Percentiles rank a stretch among this genome's conserved stretches.
These are phyloP conservation scores for Furcasterigmium furcatum DNA, from an alignment of 2,329 filamentous ascomycete genomes.

Conservation along the genomic window DNA sequence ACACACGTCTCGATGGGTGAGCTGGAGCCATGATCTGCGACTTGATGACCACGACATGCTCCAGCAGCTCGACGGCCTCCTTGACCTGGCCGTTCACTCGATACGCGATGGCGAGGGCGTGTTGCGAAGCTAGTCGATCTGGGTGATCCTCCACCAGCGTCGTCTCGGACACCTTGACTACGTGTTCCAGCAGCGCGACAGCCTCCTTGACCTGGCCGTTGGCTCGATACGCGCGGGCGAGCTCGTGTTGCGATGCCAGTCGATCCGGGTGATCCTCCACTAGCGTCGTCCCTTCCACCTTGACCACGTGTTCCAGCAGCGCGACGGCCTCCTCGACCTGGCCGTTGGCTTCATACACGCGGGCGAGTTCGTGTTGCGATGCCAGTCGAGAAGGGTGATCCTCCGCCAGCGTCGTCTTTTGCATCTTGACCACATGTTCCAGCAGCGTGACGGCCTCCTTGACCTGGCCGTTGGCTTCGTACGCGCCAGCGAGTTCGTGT, in stretches of 20 bases:
- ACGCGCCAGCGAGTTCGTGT: slow-evolving; percentile 1
- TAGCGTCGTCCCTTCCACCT: neutral
- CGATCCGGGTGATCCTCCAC: neutral
- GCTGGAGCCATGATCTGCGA: neutral
- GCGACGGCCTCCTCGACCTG: neutral
- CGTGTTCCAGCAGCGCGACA: neutral
- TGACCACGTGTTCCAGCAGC: slow-evolving; percentile 1
- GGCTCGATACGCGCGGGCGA: slow-evolving; percentile 2
- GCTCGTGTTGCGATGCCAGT: slow-evolving; percentile 2
- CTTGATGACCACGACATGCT: slow-evolving; percentile 4
- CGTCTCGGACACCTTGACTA: neutral
- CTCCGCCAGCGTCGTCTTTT: neutral
- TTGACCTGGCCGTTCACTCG: neutral
- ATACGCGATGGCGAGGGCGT: neutral
- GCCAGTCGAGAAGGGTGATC: neutral
- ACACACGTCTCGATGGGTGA: neutral
- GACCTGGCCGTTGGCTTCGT: neutral
- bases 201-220: neutral
- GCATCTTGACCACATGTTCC: slow-evolving; percentile 2
- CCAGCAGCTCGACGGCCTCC: neutral
- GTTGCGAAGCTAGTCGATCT: slow-evolving; percentile 3
- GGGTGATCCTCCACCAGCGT: neutral
- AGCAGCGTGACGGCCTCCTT: neutral
- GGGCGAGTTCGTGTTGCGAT: slow-evolving; percentile 3
- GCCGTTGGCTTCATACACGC: slow-evolving; percentile 1